Evolutionary conservation across 768 basidiomycete species (phyloP), one percentile per base, ranked within the genome.

Genomic region (Calocera cornea): DNA sequence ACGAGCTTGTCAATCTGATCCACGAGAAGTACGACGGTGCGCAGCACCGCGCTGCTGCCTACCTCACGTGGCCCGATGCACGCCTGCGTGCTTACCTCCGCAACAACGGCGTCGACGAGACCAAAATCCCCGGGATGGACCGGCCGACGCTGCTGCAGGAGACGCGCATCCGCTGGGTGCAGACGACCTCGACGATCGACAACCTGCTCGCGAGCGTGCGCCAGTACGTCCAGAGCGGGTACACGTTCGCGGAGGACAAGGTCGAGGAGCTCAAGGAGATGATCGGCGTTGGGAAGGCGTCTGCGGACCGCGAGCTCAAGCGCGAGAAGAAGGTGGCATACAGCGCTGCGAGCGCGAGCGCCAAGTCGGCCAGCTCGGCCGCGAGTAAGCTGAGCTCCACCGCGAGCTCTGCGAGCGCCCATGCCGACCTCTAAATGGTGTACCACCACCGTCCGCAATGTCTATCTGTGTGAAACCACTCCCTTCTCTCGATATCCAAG

Each of bases 61-160:
- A 95, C 77, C 79, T 95, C 64, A 82, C 83, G 11, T 98, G 95
- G 95, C 90, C 92, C 14, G 95, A 97, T 73, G 90, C 94, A 1
- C 84, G 95, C 34, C 85, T 98, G 31, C 87, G 94, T 54, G 92
- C 89, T 1, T 97, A 90, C 77, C 83, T 97, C 22, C 83, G 92
- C 49, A 85, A 89, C 73, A 83, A 84, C 70, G 89, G 88, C 64
- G 73, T 95, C 33, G 79, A 82, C 69, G 92, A 95, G 71, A 81
- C 81, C n/a, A 79, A 80, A 64, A 71, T 78, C 11, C 71, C 74
- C 64, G 69, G 64, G 64, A 41, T 67, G 31, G 87, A 88, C 0
- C 84, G 93, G 38, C 85, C 90, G 0, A 87, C 87, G n/a, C 83
- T 97, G 22, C 81, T 98, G 34, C 76, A 79, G 68, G 77, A 79